phyloP scores from a whole-genome alignment of 1,139 yeast species.

The Geotrichum fermentans region DNA sequence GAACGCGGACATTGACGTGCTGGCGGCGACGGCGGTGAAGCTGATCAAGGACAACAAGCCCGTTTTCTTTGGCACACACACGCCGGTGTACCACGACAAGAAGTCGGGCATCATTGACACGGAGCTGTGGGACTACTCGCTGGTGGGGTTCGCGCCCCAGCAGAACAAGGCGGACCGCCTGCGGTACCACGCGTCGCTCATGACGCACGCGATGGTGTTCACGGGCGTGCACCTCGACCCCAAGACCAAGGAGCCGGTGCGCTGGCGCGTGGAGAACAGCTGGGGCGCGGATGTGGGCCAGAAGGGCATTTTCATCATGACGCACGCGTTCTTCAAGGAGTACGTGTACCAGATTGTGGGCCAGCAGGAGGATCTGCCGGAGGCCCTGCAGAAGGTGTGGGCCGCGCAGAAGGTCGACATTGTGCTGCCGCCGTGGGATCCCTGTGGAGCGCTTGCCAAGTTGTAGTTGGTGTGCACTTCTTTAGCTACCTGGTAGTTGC shows the following conservation, averaged over 20 bases:
- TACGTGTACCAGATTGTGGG: conserved; percentile 80
- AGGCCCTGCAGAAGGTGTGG: conserved; percentile 37
- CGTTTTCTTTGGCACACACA: conserved; percentile 81
- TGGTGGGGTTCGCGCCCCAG: conserved; percentile 56
- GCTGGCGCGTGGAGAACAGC: conserved; percentile 82
- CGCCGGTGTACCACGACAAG: conserved; percentile 62
- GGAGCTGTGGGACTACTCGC: conserved; percentile 58
- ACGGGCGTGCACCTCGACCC: conserved; percentile 61
- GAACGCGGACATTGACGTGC: conserved; percentile 55
- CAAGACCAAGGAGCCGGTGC: conserved; percentile 51
- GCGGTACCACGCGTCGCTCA: conserved; percentile 52
- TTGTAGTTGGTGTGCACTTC: background rate
- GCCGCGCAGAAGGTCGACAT: conserved; percentile 47
- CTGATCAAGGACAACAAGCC: conserved; percentile 69
- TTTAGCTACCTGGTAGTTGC: no score
- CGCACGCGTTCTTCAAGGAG: conserved; percentile 77
- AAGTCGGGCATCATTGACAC: conserved; percentile 65
- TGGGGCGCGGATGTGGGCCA: conserved; percentile 76
- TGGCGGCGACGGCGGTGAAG: conserved; percentile 58
- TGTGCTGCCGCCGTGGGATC: conserved; percentile 73
- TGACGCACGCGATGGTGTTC: conserved; percentile 87
- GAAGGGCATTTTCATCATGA: conserved; percentile 74
- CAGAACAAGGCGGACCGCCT: conserved; percentile 58
- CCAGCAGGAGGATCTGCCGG: conserved; percentile 41
- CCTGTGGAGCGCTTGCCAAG: conserved; percentile 76